Evolutionary conservation across 2,329 filamentous ascomycete genomes (phyloP).

Genomic region (Cryphonectria japonica): DNA sequence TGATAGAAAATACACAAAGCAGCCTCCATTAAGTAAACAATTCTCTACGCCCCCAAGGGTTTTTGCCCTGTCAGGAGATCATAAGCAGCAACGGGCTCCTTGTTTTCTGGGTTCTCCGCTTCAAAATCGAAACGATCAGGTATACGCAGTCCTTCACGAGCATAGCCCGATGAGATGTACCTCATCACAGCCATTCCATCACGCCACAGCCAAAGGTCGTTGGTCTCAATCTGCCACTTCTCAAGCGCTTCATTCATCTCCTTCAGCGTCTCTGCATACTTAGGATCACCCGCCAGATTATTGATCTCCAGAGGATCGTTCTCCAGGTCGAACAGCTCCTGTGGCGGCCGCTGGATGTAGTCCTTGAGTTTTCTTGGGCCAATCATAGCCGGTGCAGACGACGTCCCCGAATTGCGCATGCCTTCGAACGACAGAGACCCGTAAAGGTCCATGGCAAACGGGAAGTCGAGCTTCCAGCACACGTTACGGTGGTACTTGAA

Average conservation of each 20-base stretch:
- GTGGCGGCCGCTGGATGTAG: constrained; percentile 49
- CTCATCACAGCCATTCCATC: constrained; percentile 34
- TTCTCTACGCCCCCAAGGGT: too few species aligned
- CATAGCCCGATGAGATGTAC: constrained; percentile 23
- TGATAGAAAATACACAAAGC: background rate
- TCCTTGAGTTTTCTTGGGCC: constrained; percentile 45
- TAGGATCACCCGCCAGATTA: constrained; percentile 42
- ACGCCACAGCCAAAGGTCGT: constrained; percentile 38
- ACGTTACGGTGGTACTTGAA: constrained; percentile 58
- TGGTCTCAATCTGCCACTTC: constrained; percentile 36
- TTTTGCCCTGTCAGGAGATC: background rate
- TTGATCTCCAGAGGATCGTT: constrained; percentile 49
- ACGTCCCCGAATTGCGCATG: constrained; percentile 42
- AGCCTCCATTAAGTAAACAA: too few species aligned
- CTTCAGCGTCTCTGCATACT: constrained; percentile 35
- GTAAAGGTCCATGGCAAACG: constrained; percentile 52
- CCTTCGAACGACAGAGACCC: constrained; percentile 48
- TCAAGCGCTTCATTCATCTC: constrained; percentile 38
- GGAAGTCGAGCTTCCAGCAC: constrained; percentile 53
- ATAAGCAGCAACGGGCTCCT: background rate
- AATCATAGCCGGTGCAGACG: constrained; percentile 36
- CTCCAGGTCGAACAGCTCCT: constrained; percentile 52
- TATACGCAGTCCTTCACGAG: constrained; percentile 34
- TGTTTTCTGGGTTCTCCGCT: constrained; percentile 19
- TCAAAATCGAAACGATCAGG: constrained; percentile 38